These are phyloP conservation scores for Plantago coronopus DNA, from an alignment of 305 asterid species.

Conservation along the genomic window DNA sequence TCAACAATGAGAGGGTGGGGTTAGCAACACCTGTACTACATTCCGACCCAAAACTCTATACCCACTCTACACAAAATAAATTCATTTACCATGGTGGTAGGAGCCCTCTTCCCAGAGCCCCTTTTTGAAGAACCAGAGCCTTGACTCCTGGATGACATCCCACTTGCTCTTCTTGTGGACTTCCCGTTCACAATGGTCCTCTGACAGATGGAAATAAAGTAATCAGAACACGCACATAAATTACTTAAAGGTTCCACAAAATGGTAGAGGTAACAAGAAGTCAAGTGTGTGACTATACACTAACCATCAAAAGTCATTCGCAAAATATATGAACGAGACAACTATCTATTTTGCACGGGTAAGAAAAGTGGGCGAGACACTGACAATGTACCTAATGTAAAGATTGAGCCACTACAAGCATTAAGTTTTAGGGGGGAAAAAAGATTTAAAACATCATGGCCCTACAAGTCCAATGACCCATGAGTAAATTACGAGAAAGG, in stretches of 20 bases:
- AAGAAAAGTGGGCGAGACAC: neutral
- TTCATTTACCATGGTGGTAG: constrained; percentile 61
- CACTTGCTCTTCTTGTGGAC: constrained; percentile 48
- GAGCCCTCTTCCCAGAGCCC: constrained; percentile 50
- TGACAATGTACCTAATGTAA: neutral
- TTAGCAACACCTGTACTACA: neutral
- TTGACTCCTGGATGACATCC: constrained; percentile 49
- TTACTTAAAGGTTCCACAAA: constrained; percentile 13
- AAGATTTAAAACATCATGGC: neutral
- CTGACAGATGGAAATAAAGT: constrained; percentile 33
- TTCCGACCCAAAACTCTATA: neutral
- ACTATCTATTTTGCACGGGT: too few relatives aligned
- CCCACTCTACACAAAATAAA: constrained; percentile 8
- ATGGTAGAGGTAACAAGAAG: constrained; percentile 13
- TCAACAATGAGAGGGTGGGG: neutral
- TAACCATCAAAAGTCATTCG: neutral
- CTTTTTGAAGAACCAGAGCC: constrained; percentile 60
- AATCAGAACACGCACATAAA: constrained; percentile 15
- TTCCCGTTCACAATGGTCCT: constrained; percentile 63
- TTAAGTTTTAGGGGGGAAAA: neutral
- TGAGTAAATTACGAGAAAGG: neutral
- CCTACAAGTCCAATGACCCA: neutral
- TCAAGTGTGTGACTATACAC: constrained; percentile 1
- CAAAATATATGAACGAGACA: too few relatives aligned
- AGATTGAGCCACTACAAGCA: neutral